These are phyloP conservation scores for Pterocarpus santalinus DNA, from an alignment of 306 rosid species.

Conservation along the genomic window DNA sequence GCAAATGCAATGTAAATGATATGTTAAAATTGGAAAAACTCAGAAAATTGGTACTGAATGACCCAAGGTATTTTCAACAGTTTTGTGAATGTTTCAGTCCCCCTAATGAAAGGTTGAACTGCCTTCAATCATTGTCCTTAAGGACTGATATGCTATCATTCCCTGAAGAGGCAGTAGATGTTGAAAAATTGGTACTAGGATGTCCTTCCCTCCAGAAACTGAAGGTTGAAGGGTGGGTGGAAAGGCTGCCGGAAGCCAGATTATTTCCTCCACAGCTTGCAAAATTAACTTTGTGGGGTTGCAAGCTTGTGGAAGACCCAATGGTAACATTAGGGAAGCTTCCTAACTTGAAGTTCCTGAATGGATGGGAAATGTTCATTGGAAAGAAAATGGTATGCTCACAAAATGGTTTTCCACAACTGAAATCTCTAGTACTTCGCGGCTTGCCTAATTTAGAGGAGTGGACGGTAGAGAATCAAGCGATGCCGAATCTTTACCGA, in stretches of 20 bases:
- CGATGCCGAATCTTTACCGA: slow-evolving; percentile 47
- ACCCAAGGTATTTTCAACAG: slow-evolving; percentile 53
- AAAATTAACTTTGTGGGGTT: slow-evolving; percentile 53
- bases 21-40: slow-evolving; percentile 52
- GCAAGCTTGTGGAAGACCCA: slow-evolving; percentile 56
- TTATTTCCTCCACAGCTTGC: slow-evolving; percentile 44
- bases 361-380: slow-evolving; percentile 49
- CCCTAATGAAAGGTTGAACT: slow-evolving; percentile 26
- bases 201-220: slow-evolving; percentile 59
- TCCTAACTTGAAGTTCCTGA: slow-evolving; percentile 54
- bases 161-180: slow-evolving; percentile 48
- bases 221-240: slow-evolving; percentile 42
- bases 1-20: slow-evolving; percentile 49
- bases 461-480: slow-evolving; percentile 60
- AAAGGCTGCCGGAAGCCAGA: slow-evolving; percentile 23
- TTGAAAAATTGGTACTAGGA: slow-evolving; percentile 49
- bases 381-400: slow-evolving; percentile 58
- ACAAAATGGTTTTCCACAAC: slow-evolving; percentile 57
- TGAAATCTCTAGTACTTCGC: slow-evolving; percentile 46
- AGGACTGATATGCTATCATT: slow-evolving; percentile 51
- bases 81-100: slow-evolving; percentile 47
- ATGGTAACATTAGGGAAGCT: slow-evolving; percentile 54
- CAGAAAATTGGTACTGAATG: slow-evolving; percentile 58
- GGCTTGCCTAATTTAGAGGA: slow-evolving; percentile 49
- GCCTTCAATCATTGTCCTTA: slow-evolving; percentile 57